Percentiles rank a stretch among this genome's conserved stretches.
Evolutionary conservation across 2,329 filamentous ascomycete genomes (phyloP).

Genomic region (Nemania sp.): DNA sequence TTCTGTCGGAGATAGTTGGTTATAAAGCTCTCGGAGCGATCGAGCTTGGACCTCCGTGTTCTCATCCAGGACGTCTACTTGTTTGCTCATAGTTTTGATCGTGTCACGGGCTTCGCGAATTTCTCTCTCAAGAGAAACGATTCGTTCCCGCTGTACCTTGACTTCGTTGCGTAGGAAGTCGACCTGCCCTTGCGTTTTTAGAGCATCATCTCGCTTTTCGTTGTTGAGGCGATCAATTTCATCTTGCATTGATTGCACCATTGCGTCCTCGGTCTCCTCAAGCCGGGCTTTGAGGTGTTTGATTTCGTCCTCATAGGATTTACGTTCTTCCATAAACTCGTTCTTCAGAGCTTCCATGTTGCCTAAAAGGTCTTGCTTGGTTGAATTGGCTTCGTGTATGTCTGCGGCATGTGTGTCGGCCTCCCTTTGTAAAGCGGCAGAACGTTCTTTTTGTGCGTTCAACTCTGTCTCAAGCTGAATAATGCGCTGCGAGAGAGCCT

Average conservation of each 20-base stretch:
- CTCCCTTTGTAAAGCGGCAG: constrained; percentile 71
- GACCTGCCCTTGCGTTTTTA: constrained; percentile 65
- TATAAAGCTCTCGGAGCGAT: constrained; percentile 62
- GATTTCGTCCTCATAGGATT: constrained; percentile 80
- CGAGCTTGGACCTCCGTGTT: constrained; percentile 56
- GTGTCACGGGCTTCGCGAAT: constrained; percentile 61
- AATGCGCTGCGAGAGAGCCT: constrained; percentile 54
- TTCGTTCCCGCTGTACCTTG: constrained; percentile 62
- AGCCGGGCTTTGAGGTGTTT: constrained; percentile 74
- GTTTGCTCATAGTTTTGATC: constrained; percentile 54
- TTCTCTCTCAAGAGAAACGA: constrained; percentile 62
- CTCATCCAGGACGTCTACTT: constrained; percentile 56
- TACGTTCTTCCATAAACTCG: constrained; percentile 85
- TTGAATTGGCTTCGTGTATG: constrained; percentile 85
- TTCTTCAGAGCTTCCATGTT: constrained; percentile 92
- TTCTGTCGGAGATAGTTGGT: constrained; percentile 59
- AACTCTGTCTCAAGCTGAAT: constrained; percentile 79
- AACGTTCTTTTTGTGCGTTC: constrained; percentile 70
- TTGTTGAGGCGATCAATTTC: constrained; percentile 70
- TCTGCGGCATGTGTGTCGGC: constrained; percentile 63
- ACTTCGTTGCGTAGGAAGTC: constrained; percentile 66
- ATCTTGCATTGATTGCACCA: constrained; percentile 72
- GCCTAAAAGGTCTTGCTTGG: constrained; percentile 89
- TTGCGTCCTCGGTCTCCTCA: constrained; percentile 90
- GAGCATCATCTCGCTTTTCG: constrained; percentile 59